Evolutionary conservation across 345 rosid genomes (phyloP).

Genomic region (Alliaria petiolata): DNA sequence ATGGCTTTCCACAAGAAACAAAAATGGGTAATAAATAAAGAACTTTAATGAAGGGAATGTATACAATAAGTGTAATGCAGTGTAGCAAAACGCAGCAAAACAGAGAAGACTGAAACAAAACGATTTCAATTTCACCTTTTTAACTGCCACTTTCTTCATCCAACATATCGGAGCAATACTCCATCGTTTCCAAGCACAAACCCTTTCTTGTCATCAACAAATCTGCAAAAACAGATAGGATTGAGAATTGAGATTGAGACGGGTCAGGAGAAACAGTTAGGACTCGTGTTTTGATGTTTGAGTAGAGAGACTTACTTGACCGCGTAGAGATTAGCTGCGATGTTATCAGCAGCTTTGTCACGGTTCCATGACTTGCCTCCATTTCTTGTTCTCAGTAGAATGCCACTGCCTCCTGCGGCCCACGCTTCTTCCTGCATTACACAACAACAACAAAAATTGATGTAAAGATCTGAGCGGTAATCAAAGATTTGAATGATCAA

Average conservation of each 20-base stretch:
- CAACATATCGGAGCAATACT: constrained; percentile 91
- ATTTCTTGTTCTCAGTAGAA: constrained; percentile 80
- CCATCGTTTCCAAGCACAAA: constrained; percentile 91
- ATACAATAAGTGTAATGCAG: background rate
- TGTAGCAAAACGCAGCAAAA: constrained; percentile 11
- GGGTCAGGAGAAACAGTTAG: background rate
- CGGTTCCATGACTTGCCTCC: constrained; percentile 94
- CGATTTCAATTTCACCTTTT: background rate
- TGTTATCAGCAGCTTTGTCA: constrained; percentile 95
- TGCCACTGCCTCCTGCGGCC: constrained; percentile 98
- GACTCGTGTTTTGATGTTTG: background rate
- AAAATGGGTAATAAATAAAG: background rate
- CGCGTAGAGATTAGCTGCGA: constrained; percentile 92
- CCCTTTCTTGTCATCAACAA: constrained; percentile 74
- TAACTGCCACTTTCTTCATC: constrained; percentile 31
- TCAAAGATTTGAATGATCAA: background rate
- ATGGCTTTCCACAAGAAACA: background rate
- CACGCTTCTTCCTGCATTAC: constrained; percentile 89
- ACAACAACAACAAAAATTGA: background rate
- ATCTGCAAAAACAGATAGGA: constrained; percentile 39
- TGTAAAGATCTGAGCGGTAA: background rate
- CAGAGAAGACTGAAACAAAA: background rate
- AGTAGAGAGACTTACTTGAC: constrained; percentile 68
- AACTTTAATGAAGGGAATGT: background rate
- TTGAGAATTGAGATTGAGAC: background rate